These are phyloP conservation scores for Ramalina intermedia DNA, from an alignment of 495 filamentous ascomycete genomes.

Conservation along the genomic window DNA sequence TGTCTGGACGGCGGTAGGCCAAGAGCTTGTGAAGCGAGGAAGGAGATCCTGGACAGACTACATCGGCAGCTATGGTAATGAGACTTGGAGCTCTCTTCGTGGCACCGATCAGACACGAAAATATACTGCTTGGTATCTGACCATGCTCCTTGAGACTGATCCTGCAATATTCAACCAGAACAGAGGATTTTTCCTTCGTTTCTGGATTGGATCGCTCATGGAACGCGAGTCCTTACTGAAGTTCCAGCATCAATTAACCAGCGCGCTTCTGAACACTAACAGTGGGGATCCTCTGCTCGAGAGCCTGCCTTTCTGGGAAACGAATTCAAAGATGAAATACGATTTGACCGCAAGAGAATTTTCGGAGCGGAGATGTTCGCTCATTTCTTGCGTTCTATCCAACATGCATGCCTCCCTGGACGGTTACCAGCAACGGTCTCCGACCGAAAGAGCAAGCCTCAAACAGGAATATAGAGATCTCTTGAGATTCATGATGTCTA, in stretches of 20 bases:
- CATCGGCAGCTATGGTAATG: conserved; percentile 36
- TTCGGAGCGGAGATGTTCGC: conserved; percentile 37
- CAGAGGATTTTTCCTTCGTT: conserved; percentile 33
- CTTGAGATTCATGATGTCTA: conserved; percentile 42
- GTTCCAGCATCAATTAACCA: conserved; percentile 49
- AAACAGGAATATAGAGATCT: conserved; percentile 41
- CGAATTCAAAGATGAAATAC: conserved; percentile 25
- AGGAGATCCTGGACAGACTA: conserved; percentile 43
- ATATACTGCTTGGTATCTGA: conserved; percentile 46
- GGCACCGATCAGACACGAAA: conserved; percentile 50
- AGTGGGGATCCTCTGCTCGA: conserved; percentile 33
- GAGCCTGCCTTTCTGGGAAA: conserved; percentile 48
- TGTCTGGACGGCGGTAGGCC: conserved; percentile 46
- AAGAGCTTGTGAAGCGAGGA: conserved; percentile 30
- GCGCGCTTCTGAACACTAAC: conserved; percentile 37
- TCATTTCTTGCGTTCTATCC: conserved; percentile 46
- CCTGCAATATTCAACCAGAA: conserved; percentile 27
- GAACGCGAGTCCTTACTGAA: conserved; percentile 53
- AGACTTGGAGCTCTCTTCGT: conserved; percentile 49
- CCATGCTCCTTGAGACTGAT: conserved; percentile 39
- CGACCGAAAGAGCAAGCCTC: conserved; percentile 20
- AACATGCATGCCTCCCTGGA: conserved; percentile 49
- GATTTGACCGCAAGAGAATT: conserved; percentile 41
- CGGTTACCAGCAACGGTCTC: conserved; percentile 19
- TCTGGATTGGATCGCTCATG: conserved; percentile 47